Evolutionary conservation across 805 yeast species (phyloP), one percentile per base, ranked within the genome.

Genomic region (Hanseniaspora lindneri): DNA sequence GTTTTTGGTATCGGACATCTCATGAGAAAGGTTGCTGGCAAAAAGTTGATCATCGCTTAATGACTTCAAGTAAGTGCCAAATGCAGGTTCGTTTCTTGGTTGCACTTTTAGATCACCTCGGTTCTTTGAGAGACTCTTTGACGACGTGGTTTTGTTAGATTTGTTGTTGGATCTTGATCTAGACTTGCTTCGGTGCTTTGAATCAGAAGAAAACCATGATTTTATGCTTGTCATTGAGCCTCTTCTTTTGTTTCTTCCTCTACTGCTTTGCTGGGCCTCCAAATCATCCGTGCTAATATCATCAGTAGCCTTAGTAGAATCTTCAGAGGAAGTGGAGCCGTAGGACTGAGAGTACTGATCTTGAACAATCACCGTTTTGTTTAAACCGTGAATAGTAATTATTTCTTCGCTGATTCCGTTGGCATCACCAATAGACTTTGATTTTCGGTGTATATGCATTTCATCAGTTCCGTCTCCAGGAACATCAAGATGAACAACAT

Each of bases 291-390:
- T 14, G 9, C 39, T 39, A 17, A 19, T 24, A 46, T 23, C 28
- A 9, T 46, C 39, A 2, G 17, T 35, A 25, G 11, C 16, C 7
- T 24, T 25, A 9, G 16, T 14, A 19, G 43, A 37, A 10, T 6
- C 36, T 21, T 46, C 49, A 19, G 49, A 39, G 13, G 49, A 46
- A 16, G 41, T 37, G 5, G 49, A 46, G 2, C 49, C 49, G 39
- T 46, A 46, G 3, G 49, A 46, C 11, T 39, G 32, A 1, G 49
- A 46, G 23, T 39, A 46, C 6, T 46, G 17, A 25, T 46, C 49
- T 39, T 46, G 49, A 39, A 46, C 49, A 24, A 46, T 37, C 19
- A 46, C 49, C 24, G 49, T 46, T 39, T 46, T 46, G 33, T 46
- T 46, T 20, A 39, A 17, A 32, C 49, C 49, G 39, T 32, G 49